Evolutionary conservation across 202 grass and related monocot species (phyloP).

Genomic region (Tripidium arundinaceum): DNA sequence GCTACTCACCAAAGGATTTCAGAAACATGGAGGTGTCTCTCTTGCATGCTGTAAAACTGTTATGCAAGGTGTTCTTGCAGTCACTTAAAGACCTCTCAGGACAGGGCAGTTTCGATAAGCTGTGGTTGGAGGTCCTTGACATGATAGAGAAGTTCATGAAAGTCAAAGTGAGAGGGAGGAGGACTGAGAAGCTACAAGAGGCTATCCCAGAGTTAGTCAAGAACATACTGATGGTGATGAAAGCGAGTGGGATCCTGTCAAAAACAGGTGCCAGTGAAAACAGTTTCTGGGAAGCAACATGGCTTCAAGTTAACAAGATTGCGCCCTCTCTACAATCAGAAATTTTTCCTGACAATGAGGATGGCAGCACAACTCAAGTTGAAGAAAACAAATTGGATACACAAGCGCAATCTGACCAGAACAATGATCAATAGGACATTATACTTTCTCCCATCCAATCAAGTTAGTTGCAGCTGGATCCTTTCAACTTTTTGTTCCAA

Average conservation of each 20-base stretch:
- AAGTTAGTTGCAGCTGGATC: conserved; percentile 6
- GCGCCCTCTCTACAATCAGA: conserved; percentile 55
- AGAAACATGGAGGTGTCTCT: too few relatives aligned
- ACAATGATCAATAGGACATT: conserved; percentile 11
- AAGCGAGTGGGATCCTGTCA: conserved; percentile 67
- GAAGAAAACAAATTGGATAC: conserved; percentile 31
- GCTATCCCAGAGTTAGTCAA: too few relatives aligned
- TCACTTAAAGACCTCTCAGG: too few relatives aligned
- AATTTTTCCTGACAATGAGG: conserved; percentile 59
- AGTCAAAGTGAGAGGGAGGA: too few relatives aligned
- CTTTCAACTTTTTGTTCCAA: not conserved
- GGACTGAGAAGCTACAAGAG: too few relatives aligned
- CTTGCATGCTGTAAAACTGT: too few relatives aligned
- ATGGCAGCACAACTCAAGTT: not conserved
- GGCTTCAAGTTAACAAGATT: conserved; percentile 78
- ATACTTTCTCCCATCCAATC: conserved; percentile 5
- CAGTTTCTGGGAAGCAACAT: conserved; percentile 75
- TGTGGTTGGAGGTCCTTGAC: too few relatives aligned
- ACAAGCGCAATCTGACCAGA: conserved; percentile 19
- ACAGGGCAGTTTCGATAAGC: too few relatives aligned
- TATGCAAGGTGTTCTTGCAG: too few relatives aligned
- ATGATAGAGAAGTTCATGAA: too few relatives aligned
- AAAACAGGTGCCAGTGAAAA: conserved; percentile 15
- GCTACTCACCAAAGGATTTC: too few relatives aligned
- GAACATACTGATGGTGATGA: too few relatives aligned